These are phyloP conservation scores for Coprinopsis cinerea DNA, from an alignment of 768 basidiomycete species.

Conservation along the genomic window DNA sequence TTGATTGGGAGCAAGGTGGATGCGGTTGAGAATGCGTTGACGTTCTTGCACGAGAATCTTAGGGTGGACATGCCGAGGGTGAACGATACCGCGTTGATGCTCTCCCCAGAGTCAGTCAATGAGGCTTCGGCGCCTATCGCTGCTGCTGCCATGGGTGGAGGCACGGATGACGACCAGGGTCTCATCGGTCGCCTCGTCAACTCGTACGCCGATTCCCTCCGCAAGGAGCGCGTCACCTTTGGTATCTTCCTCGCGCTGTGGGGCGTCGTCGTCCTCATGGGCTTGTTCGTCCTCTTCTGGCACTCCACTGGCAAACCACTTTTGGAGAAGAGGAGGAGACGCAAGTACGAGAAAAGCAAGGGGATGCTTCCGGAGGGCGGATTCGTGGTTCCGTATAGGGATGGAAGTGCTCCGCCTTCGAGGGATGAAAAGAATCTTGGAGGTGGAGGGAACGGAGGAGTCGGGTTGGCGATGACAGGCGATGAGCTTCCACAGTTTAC, in stretches of 20 bases:
- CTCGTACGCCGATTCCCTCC: constrained; percentile 64
- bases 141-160: constrained; percentile 69
- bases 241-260: constrained; percentile 78
- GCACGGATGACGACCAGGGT: constrained; percentile 45
- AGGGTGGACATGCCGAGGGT: constrained; percentile 74
- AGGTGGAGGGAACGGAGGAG: constrained; percentile 10
- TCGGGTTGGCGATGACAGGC: constrained; percentile 6
- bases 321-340: constrained; percentile 41
- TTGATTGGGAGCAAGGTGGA: constrained; percentile 88
- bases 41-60: constrained; percentile 87
- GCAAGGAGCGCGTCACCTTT: constrained; percentile 83
- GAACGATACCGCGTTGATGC: constrained; percentile 66
- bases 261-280: constrained; percentile 80
- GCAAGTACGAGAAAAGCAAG: constrained; percentile 51
- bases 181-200: constrained; percentile 69
- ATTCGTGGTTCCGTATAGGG: constrained; percentile 32
- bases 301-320: constrained; percentile 51
- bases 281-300: constrained; percentile 63
- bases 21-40: constrained; percentile 81
- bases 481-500: constrained; percentile 29
- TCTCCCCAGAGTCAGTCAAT: constrained; percentile 65
- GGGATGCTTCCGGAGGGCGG: constrained; percentile 35
- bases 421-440: constrained; percentile 12
- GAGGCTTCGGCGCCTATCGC: constrained; percentile 79
- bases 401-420: neutral